A percentile compares a stretch with the other conserved stretches of the same genome.
Evolutionary conservation across 495 filamentous ascomycete species (phyloP).

Genomic region (Clohesyomyces aquaticus): DNA sequence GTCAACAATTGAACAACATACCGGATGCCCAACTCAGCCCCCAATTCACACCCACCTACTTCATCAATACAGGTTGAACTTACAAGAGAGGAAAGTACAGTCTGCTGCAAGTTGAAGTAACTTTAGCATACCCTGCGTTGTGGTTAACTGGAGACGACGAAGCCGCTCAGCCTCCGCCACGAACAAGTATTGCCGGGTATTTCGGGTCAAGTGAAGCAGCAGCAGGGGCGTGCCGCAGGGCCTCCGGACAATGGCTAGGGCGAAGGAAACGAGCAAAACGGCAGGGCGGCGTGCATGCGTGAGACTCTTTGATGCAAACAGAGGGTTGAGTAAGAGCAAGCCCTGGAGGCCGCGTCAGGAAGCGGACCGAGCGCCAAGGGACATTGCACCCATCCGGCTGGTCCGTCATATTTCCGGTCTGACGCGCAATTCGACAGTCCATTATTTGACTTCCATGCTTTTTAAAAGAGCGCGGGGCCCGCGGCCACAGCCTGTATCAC

Average conservation of each 20-base stretch:
- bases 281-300: slow-evolving; percentile 11
- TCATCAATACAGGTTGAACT: not conserved
- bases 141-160: not conserved
- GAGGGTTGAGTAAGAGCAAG: slow-evolving; percentile 14
- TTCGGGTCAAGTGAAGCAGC: slow-evolving; percentile 7
- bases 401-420: not conserved
- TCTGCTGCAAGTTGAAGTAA: slow-evolving; percentile 1
- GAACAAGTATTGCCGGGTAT: slow-evolving; percentile 7
- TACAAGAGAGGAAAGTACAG: not conserved
- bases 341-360: not conserved
- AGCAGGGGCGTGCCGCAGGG: slow-evolving; percentile 8
- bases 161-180: slow-evolving; percentile 16
- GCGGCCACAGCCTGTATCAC: slow-evolving; percentile 1
- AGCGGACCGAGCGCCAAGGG: not conserved
- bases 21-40: not conserved
- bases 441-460: not conserved
- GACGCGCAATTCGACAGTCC: not conserved
- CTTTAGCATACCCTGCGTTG: not conserved
- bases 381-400: not conserved
- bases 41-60: not conserved
- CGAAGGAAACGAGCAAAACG: slow-evolving; percentile 5
- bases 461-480: not conserved
- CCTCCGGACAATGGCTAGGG: not conserved
- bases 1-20: not conserved
- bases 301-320: slow-evolving; percentile 6